A percentile compares a stretch with the other conserved stretches of the same genome.
Conservation (phyloP, 768 basidiomycete species). For the Leccinum sublutescens region DNA sequence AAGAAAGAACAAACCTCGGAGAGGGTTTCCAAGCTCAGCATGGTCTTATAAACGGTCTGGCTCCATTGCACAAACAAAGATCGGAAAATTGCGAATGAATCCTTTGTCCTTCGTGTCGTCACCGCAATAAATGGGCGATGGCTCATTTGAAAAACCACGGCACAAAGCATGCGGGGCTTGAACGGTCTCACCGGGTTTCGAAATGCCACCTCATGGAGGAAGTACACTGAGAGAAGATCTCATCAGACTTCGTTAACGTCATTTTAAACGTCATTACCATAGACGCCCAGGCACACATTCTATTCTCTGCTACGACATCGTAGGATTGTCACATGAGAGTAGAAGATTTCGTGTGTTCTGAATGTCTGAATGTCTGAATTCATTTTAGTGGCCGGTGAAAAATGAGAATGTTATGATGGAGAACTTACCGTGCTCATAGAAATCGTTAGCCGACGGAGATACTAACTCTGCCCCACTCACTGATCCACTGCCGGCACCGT, state of each 20-base stretch:
- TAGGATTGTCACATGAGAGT: no score
- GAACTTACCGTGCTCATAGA: not conserved
- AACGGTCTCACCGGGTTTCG: not conserved
- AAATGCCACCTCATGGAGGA: not conserved
- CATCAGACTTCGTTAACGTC: not conserved
- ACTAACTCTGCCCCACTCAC: no score
- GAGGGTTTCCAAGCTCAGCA: not conserved
- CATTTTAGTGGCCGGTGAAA: not conserved
- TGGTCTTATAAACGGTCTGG: slow-evolving; percentile 7
- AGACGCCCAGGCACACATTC: not conserved
- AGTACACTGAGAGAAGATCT: not conserved
- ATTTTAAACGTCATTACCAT: not conserved
- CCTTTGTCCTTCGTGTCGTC: slow-evolving; percentile 15
- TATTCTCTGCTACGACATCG: no score
- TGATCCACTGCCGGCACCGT: no score
- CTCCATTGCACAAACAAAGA: slow-evolving; percentile 15
- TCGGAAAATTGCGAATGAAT: slow-evolving; percentile 11
- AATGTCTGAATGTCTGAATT: not conserved
- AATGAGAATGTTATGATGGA: not conserved
- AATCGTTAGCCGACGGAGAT: not conserved
- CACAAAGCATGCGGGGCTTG: slow-evolving; percentile 6
- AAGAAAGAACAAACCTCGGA: slow-evolving; percentile 7
- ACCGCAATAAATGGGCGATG: slow-evolving; percentile 1
- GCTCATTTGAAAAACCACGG: not conserved
- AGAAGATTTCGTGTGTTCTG: not conserved